Conservation (phyloP, 1,284 basidiomycete genomes). For the Ustilago hordei region DNA sequence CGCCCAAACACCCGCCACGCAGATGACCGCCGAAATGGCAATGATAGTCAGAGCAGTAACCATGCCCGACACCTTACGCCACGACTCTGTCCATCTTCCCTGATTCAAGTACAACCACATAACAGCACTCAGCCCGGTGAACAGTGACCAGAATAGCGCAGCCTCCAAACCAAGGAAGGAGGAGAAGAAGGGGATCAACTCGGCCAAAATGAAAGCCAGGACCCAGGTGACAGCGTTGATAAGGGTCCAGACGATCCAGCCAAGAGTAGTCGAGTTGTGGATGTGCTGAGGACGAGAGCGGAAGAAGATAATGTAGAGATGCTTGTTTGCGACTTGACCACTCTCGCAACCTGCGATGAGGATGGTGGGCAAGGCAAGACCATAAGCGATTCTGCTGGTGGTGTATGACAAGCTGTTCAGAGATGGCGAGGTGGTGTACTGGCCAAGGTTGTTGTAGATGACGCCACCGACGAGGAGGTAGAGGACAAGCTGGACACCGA, state of each 20-base stretch:
- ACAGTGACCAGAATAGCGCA: conserved; percentile 60
- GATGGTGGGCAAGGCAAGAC: conserved; percentile 61
- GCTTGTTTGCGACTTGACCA: conserved; percentile 60
- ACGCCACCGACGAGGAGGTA: conserved; percentile 64
- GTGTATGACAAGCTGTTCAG: conserved; percentile 52
- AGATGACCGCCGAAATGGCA: conserved; percentile 66
- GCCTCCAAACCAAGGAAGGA: conserved; percentile 55
- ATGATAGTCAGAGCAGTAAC: conserved; percentile 62
- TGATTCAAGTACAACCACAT: conserved; percentile 63
- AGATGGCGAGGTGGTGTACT: conserved; percentile 62
- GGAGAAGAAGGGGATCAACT: conserved; percentile 60
- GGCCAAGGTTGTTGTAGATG: conserved; percentile 62
- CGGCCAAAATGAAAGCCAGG: conserved; percentile 57
- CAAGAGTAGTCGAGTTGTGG: conserved; percentile 41
- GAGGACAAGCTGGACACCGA: conserved; percentile 55
- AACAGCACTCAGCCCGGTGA: conserved; percentile 48
- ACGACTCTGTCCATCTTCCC: conserved; percentile 34
- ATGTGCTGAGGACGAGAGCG: conserved; percentile 49
- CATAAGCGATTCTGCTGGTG: conserved; percentile 59
- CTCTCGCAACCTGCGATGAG: conserved; percentile 62
- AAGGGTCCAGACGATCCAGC: conserved; percentile 55
- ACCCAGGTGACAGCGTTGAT: conserved; percentile 63
- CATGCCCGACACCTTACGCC: conserved; percentile 42
- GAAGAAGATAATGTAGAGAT: conserved; percentile 57
- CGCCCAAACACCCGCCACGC: conserved; percentile 69